These are phyloP conservation scores for Porcisia hertigi DNA, from an alignment of 208 protist genomes.

Conservation along the genomic window DNA sequence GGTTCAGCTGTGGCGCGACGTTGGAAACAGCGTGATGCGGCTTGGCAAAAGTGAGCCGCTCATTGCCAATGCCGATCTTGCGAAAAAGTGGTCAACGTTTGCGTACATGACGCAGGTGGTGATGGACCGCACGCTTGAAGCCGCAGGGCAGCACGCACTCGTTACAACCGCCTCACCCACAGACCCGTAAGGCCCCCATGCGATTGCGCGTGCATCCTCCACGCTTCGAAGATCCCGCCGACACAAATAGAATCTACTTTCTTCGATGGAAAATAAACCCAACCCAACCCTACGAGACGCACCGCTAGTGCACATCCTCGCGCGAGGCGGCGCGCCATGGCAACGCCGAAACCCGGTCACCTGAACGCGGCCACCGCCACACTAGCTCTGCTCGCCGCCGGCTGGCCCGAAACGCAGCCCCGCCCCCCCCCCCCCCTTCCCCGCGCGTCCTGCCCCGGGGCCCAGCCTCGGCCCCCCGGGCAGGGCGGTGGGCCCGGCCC, in stretches of 20 bases:
- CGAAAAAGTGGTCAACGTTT: conserved; percentile 47
- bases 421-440: no score
- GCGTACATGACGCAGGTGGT: conserved; percentile 62
- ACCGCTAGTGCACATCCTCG: no score
- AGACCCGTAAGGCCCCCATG: neutral
- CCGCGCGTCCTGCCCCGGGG: no score
- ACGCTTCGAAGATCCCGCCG: neutral
- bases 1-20: conserved; percentile 72
- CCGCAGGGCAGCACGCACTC: conserved; percentile 34
- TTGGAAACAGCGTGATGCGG: conserved; percentile 50
- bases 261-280: neutral
- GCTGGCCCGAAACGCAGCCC: neutral
- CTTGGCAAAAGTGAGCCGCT: conserved; percentile 42
- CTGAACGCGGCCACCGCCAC: no score
- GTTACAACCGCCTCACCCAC: neutral
- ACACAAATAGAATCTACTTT: neutral
- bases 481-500: no score
- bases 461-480: no score
- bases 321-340: no score
- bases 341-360: no score
- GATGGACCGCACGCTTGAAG: conserved; percentile 54
- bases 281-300: neutral
- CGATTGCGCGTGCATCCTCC: neutral
- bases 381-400: no score
- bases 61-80: conserved; percentile 45